Percentiles rank a stretch among this genome's conserved stretches.
Evolutionary conservation across 108 stramenopile genomes (phyloP).

Genomic region (Phaeodactylum tricornutum): DNA sequence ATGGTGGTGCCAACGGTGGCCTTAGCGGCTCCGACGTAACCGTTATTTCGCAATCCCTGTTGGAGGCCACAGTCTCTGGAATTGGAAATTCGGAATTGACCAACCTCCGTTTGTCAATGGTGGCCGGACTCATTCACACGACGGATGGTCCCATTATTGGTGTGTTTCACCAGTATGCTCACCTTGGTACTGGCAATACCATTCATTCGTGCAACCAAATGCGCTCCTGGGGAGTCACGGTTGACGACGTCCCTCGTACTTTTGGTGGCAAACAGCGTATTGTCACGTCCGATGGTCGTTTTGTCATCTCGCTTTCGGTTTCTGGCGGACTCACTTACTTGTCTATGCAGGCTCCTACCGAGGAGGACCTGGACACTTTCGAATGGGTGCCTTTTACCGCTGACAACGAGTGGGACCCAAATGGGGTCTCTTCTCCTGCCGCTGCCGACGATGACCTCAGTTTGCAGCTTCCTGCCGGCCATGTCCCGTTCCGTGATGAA

Average conservation of each 20-base stretch:
- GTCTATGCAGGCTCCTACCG: background rate
- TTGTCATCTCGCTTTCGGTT: background rate
- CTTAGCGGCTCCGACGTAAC: conserved; percentile 9
- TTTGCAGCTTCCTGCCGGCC: no score
- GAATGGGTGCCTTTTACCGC: conserved; percentile 9
- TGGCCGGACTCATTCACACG: conserved; percentile 10
- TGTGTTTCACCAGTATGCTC: conserved; percentile 23
- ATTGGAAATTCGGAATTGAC: conserved; percentile 17
- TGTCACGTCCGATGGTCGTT: conserved; percentile 8
- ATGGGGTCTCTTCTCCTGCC: no score
- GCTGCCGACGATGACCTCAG: no score
- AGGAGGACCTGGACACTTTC: background rate
- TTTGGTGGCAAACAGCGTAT: conserved; percentile 12
- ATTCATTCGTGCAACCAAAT: conserved; percentile 20
- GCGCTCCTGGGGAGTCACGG: background rate
- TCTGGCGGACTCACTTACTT: conserved; percentile 1
- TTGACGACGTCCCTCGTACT: conserved; percentile 9
- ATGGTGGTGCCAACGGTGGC: conserved; percentile 30
- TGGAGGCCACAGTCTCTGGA: no score
- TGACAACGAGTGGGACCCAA: conserved; percentile 17
- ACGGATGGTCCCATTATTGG: background rate
- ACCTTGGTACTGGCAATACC: conserved; percentile 4
- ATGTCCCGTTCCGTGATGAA: no score
- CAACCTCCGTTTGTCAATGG: conserved; percentile 7
- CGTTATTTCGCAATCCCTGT: no score